Conservation (phyloP, 805 yeast genomes). For the Wickerhamomyces bovis region DNA sequence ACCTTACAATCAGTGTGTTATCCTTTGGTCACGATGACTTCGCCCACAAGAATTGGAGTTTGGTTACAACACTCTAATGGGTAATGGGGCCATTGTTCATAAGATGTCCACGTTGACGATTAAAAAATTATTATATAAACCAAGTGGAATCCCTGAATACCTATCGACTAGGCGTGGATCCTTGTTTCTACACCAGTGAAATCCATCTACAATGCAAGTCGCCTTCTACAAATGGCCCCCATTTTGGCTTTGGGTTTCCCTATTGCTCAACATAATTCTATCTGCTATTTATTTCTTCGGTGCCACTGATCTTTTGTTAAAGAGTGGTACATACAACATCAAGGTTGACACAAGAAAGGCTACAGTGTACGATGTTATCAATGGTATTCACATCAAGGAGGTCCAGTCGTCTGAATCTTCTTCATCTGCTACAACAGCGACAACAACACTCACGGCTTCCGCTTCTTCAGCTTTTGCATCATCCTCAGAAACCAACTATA, state of each 20-base stretch:
- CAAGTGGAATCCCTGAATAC: too few species aligned
- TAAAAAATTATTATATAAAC: too few species aligned
- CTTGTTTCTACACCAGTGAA: not conserved
- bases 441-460: not conserved
- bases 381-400: conserved; percentile 1
- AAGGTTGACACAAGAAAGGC: conserved; percentile 8
- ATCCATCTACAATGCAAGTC: too few species aligned
- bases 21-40: too few species aligned
- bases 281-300: conserved; percentile 3
- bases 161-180: too few species aligned
- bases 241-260: not conserved
- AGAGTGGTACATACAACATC: conserved; percentile 4
- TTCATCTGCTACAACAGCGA: not conserved
- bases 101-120: too few species aligned
- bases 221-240: not conserved
- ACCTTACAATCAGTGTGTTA: too few species aligned
- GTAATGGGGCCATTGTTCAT: too few species aligned
- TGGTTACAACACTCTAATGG: too few species aligned
- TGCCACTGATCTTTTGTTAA: not conserved
- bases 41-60: too few species aligned
- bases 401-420: not conserved
- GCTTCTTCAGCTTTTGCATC: not conserved
- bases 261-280: too few species aligned
- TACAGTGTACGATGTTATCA: conserved; percentile 4
- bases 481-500: not conserved